A percentile compares a stretch with the other conserved stretches of the same genome.
Conservation (phyloP, 2,329 filamentous ascomycete species). For the Huntiella savannae region DNA sequence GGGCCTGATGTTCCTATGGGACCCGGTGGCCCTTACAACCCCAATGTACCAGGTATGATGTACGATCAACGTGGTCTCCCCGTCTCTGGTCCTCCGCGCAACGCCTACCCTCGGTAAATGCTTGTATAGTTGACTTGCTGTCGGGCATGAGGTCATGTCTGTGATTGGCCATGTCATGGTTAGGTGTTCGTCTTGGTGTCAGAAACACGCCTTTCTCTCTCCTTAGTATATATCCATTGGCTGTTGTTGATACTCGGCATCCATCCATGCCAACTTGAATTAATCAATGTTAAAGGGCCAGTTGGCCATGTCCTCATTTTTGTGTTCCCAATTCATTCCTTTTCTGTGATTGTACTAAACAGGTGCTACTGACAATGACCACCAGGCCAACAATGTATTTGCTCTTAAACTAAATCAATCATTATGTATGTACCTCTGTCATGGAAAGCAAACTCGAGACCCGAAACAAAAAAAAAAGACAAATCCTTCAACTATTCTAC, state of each 20-base stretch:
- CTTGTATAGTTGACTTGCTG: background rate
- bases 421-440: background rate
- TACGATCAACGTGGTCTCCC: constrained; percentile 39
- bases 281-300: background rate
- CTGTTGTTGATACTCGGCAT: background rate
- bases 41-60: constrained; percentile 25
- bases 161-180: background rate
- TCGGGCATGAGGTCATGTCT: too few relatives aligned
- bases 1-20: background rate
- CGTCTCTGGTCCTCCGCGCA: constrained; percentile 18
- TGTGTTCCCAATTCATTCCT: too few relatives aligned
- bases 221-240: background rate
- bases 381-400: too few relatives aligned
- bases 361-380: too few relatives aligned
- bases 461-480: background rate
- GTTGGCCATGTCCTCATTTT: too few relatives aligned
- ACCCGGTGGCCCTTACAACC: constrained; percentile 14
- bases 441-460: background rate
- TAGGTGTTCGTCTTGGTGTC: background rate
- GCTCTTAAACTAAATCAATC: background rate
- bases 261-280: background rate
- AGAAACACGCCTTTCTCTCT: background rate
- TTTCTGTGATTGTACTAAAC: too few relatives aligned
- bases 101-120: constrained; percentile 21
- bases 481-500: background rate